phyloP scores from a whole-genome alignment of 305 asterid genomes.

The Rubia balearica region DNA sequence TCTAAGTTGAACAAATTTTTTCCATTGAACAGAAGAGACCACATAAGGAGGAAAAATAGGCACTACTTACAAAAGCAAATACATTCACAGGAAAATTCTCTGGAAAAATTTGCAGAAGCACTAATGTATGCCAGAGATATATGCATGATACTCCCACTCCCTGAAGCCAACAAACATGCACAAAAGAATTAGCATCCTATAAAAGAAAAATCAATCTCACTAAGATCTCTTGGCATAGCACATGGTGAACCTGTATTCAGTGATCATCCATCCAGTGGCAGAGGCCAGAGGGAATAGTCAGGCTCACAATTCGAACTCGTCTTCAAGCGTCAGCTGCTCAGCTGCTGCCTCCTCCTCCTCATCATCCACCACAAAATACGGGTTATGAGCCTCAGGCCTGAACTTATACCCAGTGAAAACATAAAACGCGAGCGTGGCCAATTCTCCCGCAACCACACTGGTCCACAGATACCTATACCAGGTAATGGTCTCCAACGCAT shows the following conservation, averaged over 20 bases:
- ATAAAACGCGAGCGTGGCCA: conserved; percentile 40
- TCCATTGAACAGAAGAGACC: not conserved
- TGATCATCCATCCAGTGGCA: conserved; percentile 1
- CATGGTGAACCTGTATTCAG: conserved; percentile 9
- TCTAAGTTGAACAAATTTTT: not conserved
- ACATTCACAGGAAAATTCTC: conserved; percentile 9
- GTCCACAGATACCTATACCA: conserved; percentile 40
- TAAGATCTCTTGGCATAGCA: not conserved
- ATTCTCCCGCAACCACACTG: conserved; percentile 35
- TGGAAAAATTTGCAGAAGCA: conserved; percentile 6
- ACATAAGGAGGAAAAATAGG: not conserved
- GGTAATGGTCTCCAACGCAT: conserved; percentile 40
- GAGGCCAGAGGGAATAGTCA: not conserved
- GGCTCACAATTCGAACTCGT: conserved; percentile 72
- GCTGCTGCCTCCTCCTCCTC: conserved; percentile 92
- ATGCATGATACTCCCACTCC: not conserved
- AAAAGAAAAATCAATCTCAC: not conserved
- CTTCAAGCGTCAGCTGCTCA: conserved; percentile 78
- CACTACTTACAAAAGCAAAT: not conserved
- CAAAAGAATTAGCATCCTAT: not conserved
- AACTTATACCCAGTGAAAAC: conserved; percentile 45
- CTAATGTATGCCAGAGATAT: not conserved
- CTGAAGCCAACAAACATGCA: not conserved
- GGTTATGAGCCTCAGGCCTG: conserved; percentile 84
- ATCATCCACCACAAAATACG: conserved; percentile 74